Evolutionary conservation across 257 asterid species (phyloP).

Genomic region (Paulownia fortunei): DNA sequence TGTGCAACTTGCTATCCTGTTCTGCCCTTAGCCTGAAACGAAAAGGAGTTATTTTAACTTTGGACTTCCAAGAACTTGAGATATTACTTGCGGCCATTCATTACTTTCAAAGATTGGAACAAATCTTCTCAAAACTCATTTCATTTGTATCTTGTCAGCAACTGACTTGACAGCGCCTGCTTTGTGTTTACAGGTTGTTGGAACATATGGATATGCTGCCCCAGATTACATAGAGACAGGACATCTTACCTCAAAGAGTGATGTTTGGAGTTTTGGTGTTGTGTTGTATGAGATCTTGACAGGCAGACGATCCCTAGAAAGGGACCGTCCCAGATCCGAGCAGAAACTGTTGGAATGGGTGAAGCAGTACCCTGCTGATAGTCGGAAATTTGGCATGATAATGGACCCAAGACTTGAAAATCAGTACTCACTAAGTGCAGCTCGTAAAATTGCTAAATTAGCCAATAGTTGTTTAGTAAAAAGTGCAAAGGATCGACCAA

Average conservation of each 20-base stretch:
- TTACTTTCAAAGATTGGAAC: background rate
- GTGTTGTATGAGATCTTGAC: conserved; percentile 84
- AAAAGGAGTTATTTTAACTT: background rate
- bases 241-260: conserved; percentile 90
- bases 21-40: too few relatives aligned
- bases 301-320: conserved; percentile 83
- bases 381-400: conserved; percentile 62
- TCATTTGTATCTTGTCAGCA: background rate
- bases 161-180: background rate
- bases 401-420: conserved; percentile 83
- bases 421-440: conserved; percentile 60
- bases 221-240: conserved; percentile 97
- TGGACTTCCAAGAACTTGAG: background rate
- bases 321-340: conserved; percentile 72
- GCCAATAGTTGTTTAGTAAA: conserved; percentile 77
- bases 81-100: background rate
- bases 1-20: background rate
- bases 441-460: conserved; percentile 65
- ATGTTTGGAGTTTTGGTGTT: conserved; percentile 96
- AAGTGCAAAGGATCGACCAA: conserved; percentile 77
- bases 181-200: conserved; percentile 67
- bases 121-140: background rate
- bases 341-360: conserved; percentile 87
- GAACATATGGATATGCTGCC: conserved; percentile 96
- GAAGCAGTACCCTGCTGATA: conserved; percentile 58